Percentiles rank a stretch among this genome's conserved stretches.
These are phyloP conservation scores for Wallacemonas sp. DNA, from an alignment of 208 protist genomes.

Conservation along the genomic window DNA sequence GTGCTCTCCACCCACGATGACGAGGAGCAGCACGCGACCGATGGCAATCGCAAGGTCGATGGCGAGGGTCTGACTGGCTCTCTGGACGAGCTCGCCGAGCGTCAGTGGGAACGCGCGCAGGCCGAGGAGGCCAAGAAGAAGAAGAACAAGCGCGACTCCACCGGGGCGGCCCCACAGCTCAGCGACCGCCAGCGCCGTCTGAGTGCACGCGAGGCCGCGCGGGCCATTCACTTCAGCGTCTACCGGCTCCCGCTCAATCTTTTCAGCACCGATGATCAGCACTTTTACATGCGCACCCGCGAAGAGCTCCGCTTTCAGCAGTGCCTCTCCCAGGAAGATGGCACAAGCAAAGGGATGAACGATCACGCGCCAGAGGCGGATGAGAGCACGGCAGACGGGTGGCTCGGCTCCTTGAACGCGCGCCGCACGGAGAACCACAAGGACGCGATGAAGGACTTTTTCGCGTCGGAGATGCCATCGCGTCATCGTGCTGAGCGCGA, in stretches of 20 bases:
- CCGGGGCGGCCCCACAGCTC: neutral
- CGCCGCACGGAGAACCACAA: neutral
- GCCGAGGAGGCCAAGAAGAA: neutral
- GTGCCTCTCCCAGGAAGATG: conserved; percentile 14
- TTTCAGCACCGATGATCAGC: conserved; percentile 57
- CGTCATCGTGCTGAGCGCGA: conserved; percentile 33
- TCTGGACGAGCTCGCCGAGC: neutral
- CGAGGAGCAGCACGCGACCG: neutral
- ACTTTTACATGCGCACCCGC: conserved; percentile 57
- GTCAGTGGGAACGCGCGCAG: neutral
- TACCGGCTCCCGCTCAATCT: conserved; percentile 63
- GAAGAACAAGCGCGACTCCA: neutral
- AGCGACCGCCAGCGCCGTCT: conserved; percentile 9
- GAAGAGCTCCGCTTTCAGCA: conserved; percentile 60
- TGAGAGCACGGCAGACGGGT: too few relatives aligned
- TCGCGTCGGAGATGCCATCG: conserved; percentile 34
- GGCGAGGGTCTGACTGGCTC: conserved; percentile 22
- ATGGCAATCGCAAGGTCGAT: conserved; percentile 7
- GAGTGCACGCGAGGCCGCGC: conserved; percentile 17
- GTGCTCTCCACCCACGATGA: conserved; percentile 24
- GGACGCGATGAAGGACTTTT: conserved; percentile 29
- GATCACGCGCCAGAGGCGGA: neutral
- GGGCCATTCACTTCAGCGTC: conserved; percentile 59
- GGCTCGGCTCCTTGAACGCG: neutral
- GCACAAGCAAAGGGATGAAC: neutral